phyloP scores from a whole-genome alignment of 2,329 filamentous ascomycete species.

The Ophiosphaerella korrae region DNA sequence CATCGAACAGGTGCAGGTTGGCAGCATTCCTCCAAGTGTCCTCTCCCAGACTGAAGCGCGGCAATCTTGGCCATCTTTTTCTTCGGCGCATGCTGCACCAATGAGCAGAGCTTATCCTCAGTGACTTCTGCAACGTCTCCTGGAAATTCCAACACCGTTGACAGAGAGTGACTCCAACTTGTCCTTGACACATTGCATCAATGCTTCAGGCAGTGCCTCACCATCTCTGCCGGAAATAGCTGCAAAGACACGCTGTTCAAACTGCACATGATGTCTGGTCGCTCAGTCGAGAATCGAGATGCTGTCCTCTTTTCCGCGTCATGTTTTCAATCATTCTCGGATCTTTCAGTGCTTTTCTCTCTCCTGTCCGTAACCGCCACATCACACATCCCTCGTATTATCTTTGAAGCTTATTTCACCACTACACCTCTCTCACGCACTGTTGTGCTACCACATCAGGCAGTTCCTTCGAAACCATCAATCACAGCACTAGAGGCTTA shows the following conservation, averaged over 20 bases:
- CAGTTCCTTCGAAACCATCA: constrained; percentile 6
- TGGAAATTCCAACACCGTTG: background rate
- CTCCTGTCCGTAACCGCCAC: constrained; percentile 1
- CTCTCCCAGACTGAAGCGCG: constrained; percentile 8
- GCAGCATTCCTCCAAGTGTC: constrained; percentile 16
- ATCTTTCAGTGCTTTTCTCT: background rate
- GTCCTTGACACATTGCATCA: constrained; percentile 1
- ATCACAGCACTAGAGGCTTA: constrained; percentile 20
- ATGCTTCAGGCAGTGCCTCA: background rate
- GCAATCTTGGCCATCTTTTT: background rate
- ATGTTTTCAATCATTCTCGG: background rate
- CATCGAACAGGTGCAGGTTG: background rate
- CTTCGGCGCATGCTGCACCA: background rate
- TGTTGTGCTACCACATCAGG: constrained; percentile 9
- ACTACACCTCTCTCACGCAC: background rate
- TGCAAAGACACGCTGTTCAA: background rate
- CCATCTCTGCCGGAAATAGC: background rate
- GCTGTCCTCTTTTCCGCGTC: background rate
- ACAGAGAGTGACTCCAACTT: constrained; percentile 3
- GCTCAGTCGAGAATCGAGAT: background rate
- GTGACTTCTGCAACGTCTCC: constrained; percentile 18
- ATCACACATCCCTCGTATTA: background rate
- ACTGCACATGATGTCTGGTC: background rate
- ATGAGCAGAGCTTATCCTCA: background rate
- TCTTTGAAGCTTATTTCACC: constrained; percentile 5